A percentile compares a stretch with the other conserved stretches of the same genome.
phyloP scores from a whole-genome alignment of 306 rosid genomes.

The Abrus pulchellus region DNA sequence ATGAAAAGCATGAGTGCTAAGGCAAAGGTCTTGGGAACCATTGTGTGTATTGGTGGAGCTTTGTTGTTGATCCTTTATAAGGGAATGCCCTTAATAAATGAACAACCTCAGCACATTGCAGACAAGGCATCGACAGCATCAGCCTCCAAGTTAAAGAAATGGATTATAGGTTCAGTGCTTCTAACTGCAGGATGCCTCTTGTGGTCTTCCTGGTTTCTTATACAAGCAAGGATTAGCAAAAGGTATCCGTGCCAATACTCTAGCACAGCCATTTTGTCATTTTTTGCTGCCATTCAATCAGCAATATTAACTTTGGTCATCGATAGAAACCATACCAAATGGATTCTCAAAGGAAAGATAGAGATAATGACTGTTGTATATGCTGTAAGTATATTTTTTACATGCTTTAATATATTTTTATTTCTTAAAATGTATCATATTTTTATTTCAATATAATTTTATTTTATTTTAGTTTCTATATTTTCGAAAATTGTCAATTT shows the following conservation, averaged over 20 bases:
- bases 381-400: constrained; percentile 62
- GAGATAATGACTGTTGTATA: constrained; percentile 68
- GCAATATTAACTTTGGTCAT: constrained; percentile 65
- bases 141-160: constrained; percentile 51
- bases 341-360: constrained; percentile 71
- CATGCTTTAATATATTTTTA: no score
- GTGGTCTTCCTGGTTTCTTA: constrained; percentile 95
- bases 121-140: constrained; percentile 31
- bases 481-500: no score
- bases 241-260: constrained; percentile 77
- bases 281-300: constrained; percentile 79
- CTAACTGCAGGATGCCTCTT: constrained; percentile 61
- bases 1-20: constrained; percentile 60
- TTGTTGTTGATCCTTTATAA: constrained; percentile 68
- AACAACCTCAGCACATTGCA: constrained; percentile 23
- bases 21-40: constrained; percentile 74
- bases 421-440: no score
- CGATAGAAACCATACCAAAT: constrained; percentile 54
- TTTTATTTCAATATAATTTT: no score
- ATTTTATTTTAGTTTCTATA: no score
- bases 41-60: constrained; percentile 75
- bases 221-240: constrained; percentile 74
- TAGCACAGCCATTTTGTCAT: constrained; percentile 78
- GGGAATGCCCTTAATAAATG: constrained; percentile 67
- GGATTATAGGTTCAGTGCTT: constrained; percentile 74